A percentile compares a stretch with the other conserved stretches of the same genome.
Conservation (phyloP, 1,139 yeast genomes). For the Candida sp. region DNA sequence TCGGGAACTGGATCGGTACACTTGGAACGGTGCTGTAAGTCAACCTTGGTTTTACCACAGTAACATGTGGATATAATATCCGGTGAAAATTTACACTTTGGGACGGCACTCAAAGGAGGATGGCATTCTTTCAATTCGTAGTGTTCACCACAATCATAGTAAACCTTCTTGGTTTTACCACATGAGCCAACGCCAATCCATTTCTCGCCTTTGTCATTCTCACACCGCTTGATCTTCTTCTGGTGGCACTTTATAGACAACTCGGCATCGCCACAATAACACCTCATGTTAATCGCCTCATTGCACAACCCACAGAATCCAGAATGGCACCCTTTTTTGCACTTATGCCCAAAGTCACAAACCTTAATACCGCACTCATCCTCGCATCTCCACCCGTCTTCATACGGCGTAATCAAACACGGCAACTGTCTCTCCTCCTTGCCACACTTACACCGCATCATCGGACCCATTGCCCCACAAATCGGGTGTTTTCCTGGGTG, state of each 20-base stretch:
- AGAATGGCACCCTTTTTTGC: constrained; percentile 56
- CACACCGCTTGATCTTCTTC: constrained; percentile 35
- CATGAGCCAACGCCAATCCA: constrained; percentile 76
- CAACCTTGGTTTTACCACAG: constrained; percentile 63
- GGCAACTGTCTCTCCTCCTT: constrained; percentile 66
- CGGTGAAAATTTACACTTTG: constrained; percentile 72
- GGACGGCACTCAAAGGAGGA: constrained; percentile 49
- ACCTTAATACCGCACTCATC: constrained; percentile 60
- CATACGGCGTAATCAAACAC: constrained; percentile 73
- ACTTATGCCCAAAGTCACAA: constrained; percentile 73
- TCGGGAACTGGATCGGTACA: constrained; percentile 83
- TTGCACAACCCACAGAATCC: constrained; percentile 83
- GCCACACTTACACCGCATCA: constrained; percentile 78
- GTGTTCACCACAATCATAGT: constrained; percentile 73
- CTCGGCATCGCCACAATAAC: constrained; percentile 64
- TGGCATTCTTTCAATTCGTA: constrained; percentile 63
- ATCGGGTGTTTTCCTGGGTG: constrained; percentile 92
- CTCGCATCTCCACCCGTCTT: constrained; percentile 71
- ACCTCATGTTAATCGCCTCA: constrained; percentile 40
- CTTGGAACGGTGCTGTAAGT: constrained; percentile 38
- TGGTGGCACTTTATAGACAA: constrained; percentile 53
- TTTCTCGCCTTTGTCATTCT: constrained; percentile 20
- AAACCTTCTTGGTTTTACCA: constrained; percentile 48
- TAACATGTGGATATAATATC: constrained; percentile 64
- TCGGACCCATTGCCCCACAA: constrained; percentile 81